Evolutionary conservation across 257 asterid genomes (phyloP).

Genomic region (Solanum clarkiae): DNA sequence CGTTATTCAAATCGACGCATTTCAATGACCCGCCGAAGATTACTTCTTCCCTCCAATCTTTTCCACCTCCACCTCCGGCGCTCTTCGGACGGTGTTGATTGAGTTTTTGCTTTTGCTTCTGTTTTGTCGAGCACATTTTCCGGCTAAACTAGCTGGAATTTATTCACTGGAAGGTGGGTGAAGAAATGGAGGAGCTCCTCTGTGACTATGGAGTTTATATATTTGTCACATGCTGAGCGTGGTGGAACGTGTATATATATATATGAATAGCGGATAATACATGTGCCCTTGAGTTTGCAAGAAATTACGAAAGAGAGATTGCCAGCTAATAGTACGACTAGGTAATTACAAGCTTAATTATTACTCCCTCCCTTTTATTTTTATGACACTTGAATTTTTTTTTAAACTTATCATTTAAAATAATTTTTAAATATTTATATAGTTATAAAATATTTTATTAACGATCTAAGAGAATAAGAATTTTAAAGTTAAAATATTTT

Average conservation of each 20-base stretch:
- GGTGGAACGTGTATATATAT: not conserved
- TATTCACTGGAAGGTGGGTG: not conserved
- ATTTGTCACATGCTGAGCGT: not conserved
- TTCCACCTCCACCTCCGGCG: not conserved
- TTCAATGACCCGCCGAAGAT: conserved; percentile 60
- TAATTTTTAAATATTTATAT: no score
- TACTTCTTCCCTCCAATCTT: conserved; percentile 58
- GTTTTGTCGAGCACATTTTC: conserved; percentile 36
- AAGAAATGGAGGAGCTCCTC: not conserved
- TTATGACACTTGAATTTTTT: no score
- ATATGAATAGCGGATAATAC: not conserved
- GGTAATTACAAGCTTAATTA: no score
- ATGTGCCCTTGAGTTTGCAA: not conserved
- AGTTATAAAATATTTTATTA: no score
- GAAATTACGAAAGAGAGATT: not conserved
- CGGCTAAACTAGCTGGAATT: not conserved
- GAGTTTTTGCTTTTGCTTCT: conserved; percentile 45
- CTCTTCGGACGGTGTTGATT: not conserved
- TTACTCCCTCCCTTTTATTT: no score
- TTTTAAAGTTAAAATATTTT: no score
- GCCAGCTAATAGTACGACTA: not conserved
- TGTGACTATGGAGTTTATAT: not conserved
- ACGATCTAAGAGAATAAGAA: no score
- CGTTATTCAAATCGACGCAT: conserved; percentile 55
- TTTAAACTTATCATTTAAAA: no score